A percentile compares a stretch with the other conserved stretches of the same genome.
These are phyloP conservation scores for Triangularia verruculosa DNA, from an alignment of 2,329 filamentous ascomycete species.

Conservation along the genomic window DNA sequence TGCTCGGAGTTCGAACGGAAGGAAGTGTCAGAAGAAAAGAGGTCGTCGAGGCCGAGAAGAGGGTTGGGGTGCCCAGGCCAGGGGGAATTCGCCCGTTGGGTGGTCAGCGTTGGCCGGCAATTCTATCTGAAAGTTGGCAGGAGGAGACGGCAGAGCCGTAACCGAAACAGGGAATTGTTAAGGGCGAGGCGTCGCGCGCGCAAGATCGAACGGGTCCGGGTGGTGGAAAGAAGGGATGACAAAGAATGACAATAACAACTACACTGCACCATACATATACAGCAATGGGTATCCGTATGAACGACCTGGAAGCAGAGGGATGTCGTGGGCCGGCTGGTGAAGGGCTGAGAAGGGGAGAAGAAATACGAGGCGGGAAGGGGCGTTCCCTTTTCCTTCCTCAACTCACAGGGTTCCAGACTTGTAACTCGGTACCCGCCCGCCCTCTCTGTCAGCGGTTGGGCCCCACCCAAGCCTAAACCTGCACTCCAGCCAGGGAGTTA, in stretches of 20 bases:
- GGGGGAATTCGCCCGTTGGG: neutral
- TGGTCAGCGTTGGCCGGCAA: neutral
- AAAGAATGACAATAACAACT: neutral
- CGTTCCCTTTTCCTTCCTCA: constrained; percentile 19
- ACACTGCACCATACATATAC: too few species aligned
- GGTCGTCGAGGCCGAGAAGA: neutral
- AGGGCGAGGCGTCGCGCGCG: constrained; percentile 6
- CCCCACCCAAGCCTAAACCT: constrained; percentile 4
- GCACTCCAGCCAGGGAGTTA: neutral
- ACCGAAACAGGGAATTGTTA: constrained; percentile 8
- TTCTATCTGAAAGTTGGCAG: neutral
- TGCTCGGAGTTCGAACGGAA: neutral
- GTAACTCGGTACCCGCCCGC: constrained; percentile 8
- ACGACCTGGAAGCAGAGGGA: too few species aligned
- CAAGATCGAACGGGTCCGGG: constrained; percentile 6
- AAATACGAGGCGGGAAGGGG: constrained; percentile 31
- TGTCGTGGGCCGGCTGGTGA: neutral
- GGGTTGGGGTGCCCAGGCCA: neutral
- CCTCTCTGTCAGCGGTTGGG: constrained; percentile 5
- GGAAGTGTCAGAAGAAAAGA: neutral
- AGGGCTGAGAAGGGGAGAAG: constrained; percentile 17
- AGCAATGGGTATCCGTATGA: too few species aligned
- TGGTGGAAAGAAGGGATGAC: constrained; percentile 8
- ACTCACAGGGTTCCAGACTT: neutral
- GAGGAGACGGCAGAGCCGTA: neutral